Evolutionary conservation across 768 basidiomycete genomes (phyloP), one percentile per base, ranked within the genome.

Genomic region (Suillus paluster): DNA sequence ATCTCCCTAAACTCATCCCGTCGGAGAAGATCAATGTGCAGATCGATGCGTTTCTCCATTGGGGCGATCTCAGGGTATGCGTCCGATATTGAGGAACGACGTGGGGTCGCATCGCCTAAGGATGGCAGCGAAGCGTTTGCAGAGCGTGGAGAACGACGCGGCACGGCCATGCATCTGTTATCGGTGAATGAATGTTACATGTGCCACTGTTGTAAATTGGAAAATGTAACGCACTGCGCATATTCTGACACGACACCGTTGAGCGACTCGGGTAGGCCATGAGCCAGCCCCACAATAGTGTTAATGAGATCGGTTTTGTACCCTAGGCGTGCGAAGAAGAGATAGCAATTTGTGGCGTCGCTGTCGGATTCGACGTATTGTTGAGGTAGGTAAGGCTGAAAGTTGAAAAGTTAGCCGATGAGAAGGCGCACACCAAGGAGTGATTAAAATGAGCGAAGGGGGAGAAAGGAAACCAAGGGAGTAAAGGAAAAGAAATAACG

Each of bases 1-100:
- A 90, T 85, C 75, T 95, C 96, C 25, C 90, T 84, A 79, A 99
- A 96, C 73, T 95, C 96, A 67, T 98, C 94, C 50, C 88, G 83
- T 46, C 91, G 83, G 4, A 98, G 78, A 27, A 91, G 80, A 52
- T 92, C 91, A 64, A 98, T 86, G 71, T 97, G 96, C 79, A 91
- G 90, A 68, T 99, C 95, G 53, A 99, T 85, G 33, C 92, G 85
- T 73, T 91, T 93, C 79, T 99, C 97, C 73, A 97, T 86, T 0
- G 90, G 91, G 0, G 86, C 85, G 23, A 99, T 84, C 65, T 99
- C 97, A 8, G 85, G 85, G 70, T 86, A 92, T 81, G 34, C 92
- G 85, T 0, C 95, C 97, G 46, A 91, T 86, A 67, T 85, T 88
- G 62, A 98, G 76, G 85, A 96, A 99, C 5, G 89, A 87, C 59